Evolutionary conservation across 345 rosid species (phyloP).

Genomic region (Brassica nigra): DNA sequence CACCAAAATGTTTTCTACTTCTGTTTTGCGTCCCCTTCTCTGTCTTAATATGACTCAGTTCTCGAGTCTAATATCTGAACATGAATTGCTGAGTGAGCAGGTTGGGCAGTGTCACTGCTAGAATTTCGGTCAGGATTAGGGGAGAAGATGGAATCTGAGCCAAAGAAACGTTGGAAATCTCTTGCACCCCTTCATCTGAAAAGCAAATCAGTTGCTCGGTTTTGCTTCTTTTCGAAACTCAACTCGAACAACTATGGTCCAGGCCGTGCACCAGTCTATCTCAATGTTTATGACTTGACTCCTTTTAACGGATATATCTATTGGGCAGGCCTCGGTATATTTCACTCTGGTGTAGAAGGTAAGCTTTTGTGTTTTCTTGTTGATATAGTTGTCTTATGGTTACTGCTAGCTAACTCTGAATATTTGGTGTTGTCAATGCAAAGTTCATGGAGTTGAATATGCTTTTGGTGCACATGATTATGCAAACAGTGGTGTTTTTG

Average conservation of each 20-base stretch:
- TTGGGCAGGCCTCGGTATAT: conserved; percentile 98
- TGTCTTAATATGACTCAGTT: not conserved
- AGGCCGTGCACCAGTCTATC: conserved; percentile 79
- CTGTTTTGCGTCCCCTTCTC: not conserved
- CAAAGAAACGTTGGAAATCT: conserved; percentile 67
- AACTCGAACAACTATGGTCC: conserved; percentile 62
- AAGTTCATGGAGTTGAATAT: conserved; percentile 94
- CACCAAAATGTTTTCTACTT: not conserved
- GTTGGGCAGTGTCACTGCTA: conserved; percentile 42
- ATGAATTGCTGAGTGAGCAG: conserved; percentile 40
- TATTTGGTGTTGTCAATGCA: not conserved
- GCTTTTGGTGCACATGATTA: conserved; percentile 98
- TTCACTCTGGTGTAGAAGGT: conserved; percentile 99
- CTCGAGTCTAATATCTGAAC: not conserved
- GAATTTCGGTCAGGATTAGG: conserved; percentile 28
- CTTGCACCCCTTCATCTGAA: conserved; percentile 54
- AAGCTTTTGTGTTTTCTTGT: conserved; percentile 33
- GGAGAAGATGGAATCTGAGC: conserved; percentile 63
- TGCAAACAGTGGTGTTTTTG: conserved; percentile 88
- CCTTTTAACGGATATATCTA: conserved; percentile 82
- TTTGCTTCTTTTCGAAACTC: conserved; percentile 72
- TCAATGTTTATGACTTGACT: conserved; percentile 93
- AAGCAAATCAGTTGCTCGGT: conserved; percentile 65
- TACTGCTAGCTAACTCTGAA: conserved; percentile 13
- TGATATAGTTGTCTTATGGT: conserved; percentile 2